Base-by-base conservation (phyloP, 2,329 filamentous ascomycete species). In the Chaetomium sp. region DNA sequence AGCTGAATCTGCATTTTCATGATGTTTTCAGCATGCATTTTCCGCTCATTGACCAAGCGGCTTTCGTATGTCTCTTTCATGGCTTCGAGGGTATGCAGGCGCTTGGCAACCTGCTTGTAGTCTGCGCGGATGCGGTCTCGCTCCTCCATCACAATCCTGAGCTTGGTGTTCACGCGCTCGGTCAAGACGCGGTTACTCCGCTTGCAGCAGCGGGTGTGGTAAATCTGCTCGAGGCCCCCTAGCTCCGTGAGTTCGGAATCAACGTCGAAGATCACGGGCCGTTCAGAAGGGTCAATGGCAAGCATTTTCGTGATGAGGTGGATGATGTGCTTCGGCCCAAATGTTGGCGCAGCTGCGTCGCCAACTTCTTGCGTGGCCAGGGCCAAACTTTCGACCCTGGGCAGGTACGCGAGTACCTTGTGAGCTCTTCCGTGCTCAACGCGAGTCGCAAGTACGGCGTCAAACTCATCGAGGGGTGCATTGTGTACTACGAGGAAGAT, bases 201-300 rank as follows among this genome's bases (percentile, higher is more conserved):
- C 38, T 69, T 67, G 62, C 76, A 78, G 61, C 75, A 78, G 19
- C 65, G 62, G 10, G 70, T 69, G 58, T 78, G 76, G 58, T 78
- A 78, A 5, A 76, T 70, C 52, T 79, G 75, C 41, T 76, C 72
- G 32, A 78, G 67, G 5, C 75, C 75, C 4, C 76, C 76, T 0
- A 78, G 67, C 60, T 72, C 72, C 1, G 71, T 72, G 3, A 78
- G 65, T 49, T 73, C 73, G 4, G 69, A 66, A 48, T 74, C 71
- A 12, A 74, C 67, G 44, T 71, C 68, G 33, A 69, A 66, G 4
- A 71, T 72, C 0, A 67, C 59, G 0, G 68, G 66, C 3, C 74
- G 69, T 12, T 59, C 61, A 6, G 63, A 63, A 0, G 72, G 70
- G 6, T 67, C 66, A 0, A 62, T 43, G 0, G 68, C 65, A 0